phyloP scores from a whole-genome alignment of 2,329 filamentous ascomycete species.

The Cercospora berteroae region DNA sequence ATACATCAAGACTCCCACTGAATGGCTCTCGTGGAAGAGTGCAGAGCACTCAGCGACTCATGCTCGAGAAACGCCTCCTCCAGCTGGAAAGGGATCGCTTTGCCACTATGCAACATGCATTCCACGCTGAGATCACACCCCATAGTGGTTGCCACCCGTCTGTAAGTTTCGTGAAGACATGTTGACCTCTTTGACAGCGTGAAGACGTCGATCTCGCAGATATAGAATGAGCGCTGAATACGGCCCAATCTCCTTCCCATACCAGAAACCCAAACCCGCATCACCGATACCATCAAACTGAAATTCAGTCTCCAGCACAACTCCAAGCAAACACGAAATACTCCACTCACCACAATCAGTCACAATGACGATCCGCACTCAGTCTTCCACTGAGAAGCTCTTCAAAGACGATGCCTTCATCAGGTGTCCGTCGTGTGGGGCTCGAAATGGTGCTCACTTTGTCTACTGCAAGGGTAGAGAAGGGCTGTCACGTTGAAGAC shows the following conservation, averaged over 20 bases:
- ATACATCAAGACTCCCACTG: neutral
- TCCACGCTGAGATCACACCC: neutral
- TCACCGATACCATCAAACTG: neutral
- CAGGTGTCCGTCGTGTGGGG: constrained; percentile 8
- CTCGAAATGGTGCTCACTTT: constrained; percentile 8
- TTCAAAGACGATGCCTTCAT: constrained; percentile 11
- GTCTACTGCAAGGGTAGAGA: constrained; percentile 5
- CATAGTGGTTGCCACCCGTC: neutral
- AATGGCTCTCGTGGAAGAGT: neutral
- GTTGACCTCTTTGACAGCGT: neutral
- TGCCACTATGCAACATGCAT: neutral
- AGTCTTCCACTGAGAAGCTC: neutral
- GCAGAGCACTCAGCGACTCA: neutral
- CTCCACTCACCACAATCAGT: neutral
- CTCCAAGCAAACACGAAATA: neutral
- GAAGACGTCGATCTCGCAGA: neutral
- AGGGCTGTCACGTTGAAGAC: neutral
- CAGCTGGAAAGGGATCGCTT: neutral
- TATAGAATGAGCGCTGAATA: neutral
- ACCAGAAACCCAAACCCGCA: neutral
- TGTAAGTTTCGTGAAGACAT: neutral
- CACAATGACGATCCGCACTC: neutral
- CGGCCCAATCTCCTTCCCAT: neutral
- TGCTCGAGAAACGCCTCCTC: neutral
- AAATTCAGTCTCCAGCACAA: neutral